Base-by-base conservation (phyloP, 1,284 basidiomycete genomes). In the Tetrapyrgos nigripes region DNA sequence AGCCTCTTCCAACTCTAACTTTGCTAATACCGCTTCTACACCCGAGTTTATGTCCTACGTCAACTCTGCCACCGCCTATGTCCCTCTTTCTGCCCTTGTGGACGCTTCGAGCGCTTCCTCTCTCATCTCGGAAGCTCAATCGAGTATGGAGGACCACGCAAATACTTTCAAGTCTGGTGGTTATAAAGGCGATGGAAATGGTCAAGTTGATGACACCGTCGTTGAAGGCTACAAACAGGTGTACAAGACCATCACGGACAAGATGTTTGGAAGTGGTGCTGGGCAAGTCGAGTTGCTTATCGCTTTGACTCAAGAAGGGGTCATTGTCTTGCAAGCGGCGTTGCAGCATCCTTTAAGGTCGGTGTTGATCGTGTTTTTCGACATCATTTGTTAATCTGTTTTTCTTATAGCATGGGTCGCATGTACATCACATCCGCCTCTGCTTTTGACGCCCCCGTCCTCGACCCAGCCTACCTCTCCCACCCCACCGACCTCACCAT, bases 271-370 rank as follows among this genome's bases (percentile, higher is more conserved):
- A 8, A 70, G 66, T 11, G 68, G 74, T 10, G 77, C 83, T 52
- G 87, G 83, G 0, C 79, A 85, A 63, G 75, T 89, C 28, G 88
- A 92, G 72, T 76, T 92, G 19, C 70, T 90, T 26, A 71, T 90
- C 48, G 80, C 79, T 53, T 73, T 88, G 60, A 86, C 83, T 14
- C 75, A 80, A 4, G 75, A 79, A 0, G 73, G 76, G 48, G 72
- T 71, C 17, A 76, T 88, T 48, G 76, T 76, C 3, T 79, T 92
- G 44, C 88, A 91, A 68, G 83, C 84, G 4, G 89, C 88, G 0
- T 69, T 90, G 28, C 89, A 92, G 68, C 87, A 88, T 64, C 86
- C 88, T 0, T 77, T 88, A 61, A 85, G 76, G 52, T 54, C 13
- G 17, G 52, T 54, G 9, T 27, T 21, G 46, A 5, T 23, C 19